phyloP scores from a whole-genome alignment of 108 stramenopile genomes.

The Skeletonema costatum region DNA sequence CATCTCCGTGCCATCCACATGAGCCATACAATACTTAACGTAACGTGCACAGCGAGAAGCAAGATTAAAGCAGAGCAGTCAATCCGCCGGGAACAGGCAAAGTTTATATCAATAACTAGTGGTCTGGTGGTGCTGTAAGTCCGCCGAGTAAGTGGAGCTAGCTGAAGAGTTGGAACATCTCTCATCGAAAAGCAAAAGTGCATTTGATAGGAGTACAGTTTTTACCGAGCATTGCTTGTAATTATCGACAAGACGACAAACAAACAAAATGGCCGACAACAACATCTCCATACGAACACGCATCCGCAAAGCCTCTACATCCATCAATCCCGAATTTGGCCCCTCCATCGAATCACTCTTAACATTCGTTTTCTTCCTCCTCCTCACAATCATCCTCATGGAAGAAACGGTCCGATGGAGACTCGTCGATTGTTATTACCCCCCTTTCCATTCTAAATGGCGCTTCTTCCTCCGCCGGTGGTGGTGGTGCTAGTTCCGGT shows the following conservation, averaged over 20 bases:
- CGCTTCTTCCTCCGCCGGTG: neutral
- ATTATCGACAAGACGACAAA: neutral
- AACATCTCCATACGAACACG: conserved; percentile 29
- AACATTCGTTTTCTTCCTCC: neutral
- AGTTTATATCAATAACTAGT: too few species aligned
- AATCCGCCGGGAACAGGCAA: too few species aligned
- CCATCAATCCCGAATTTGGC: conserved; percentile 39
- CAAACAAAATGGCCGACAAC: conserved; percentile 2
- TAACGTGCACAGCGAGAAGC: too few species aligned
- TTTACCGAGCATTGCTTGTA: neutral
- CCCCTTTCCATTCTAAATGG: neutral
- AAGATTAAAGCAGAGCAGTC: too few species aligned
- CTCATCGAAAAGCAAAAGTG: too few species aligned
- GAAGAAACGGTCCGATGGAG: neutral
- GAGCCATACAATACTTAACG: too few species aligned
- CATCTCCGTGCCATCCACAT: too few species aligned
- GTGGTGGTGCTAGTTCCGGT: neutral
- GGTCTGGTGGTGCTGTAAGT: too few species aligned
- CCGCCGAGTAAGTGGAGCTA: too few species aligned
- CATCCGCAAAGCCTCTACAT: conserved; percentile 14
- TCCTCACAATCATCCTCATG: neutral
- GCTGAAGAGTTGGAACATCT: too few species aligned
- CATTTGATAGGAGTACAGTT: too few species aligned
- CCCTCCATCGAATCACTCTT: neutral
- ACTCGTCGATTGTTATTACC: neutral